Percentiles rank a stretch among this genome's conserved stretches.
phyloP scores from a whole-genome alignment of 768 basidiomycete species.

The Porphyrellus cyaneotinctus region DNA sequence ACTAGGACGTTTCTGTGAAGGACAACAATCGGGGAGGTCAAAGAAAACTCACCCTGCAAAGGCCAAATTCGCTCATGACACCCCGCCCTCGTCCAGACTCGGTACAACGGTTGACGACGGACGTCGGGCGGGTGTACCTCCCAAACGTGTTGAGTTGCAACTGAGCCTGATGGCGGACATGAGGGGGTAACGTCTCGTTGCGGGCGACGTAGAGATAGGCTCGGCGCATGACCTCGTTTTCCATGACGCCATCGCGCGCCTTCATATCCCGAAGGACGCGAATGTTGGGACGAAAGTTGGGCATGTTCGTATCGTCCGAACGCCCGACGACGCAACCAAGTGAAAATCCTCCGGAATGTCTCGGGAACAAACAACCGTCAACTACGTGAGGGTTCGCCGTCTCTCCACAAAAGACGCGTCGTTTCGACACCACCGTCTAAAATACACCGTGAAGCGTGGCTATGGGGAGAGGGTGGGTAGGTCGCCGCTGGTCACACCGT shows the following conservation, averaged over 20 bases:
- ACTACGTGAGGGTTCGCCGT: no score
- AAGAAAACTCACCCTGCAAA: constrained; percentile 67
- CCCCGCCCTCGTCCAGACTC: constrained; percentile 86
- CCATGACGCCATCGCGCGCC: constrained; percentile 64
- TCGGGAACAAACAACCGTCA: constrained; percentile 19
- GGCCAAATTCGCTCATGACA: constrained; percentile 82
- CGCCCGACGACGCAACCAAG: no score
- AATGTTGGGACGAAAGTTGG: constrained; percentile 36
- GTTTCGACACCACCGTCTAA: background rate
- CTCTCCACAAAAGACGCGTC: background rate
- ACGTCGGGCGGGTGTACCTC: constrained; percentile 76
- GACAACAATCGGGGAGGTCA: background rate
- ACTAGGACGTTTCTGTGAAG: constrained; percentile 42
- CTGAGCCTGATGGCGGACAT: constrained; percentile 91
- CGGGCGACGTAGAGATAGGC: constrained; percentile 93
- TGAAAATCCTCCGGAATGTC: background rate
- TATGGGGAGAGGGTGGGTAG: constrained; percentile 27
- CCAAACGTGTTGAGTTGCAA: constrained; percentile 87
- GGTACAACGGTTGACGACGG: constrained; percentile 84
- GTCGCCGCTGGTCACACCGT: background rate
- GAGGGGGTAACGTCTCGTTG: constrained; percentile 82
- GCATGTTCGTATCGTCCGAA: constrained; percentile 11
- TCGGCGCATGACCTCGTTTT: constrained; percentile 77
- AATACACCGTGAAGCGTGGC: constrained; percentile 8
- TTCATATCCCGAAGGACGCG: constrained; percentile 75